Evolutionary conservation across 2,329 filamentous ascomycete genomes (phyloP), one percentile per base, ranked within the genome.

Genomic region (Cercospora berteroae): DNA sequence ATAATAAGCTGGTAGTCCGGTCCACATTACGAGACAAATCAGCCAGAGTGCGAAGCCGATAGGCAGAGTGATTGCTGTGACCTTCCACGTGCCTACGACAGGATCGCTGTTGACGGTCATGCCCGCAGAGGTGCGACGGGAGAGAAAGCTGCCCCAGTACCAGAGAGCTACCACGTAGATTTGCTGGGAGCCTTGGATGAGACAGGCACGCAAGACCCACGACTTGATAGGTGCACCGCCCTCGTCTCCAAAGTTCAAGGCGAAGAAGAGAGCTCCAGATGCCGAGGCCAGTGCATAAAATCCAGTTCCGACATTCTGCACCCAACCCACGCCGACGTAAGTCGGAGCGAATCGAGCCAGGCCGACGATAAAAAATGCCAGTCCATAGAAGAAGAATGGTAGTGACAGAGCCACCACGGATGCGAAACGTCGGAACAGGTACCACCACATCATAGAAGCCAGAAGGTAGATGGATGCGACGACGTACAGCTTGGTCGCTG

Each of bases 181-280:
- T 74, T 90, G 88, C 71, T 89, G 88, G 6, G 86, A 86, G 50
- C 88, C 88, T 75, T 89, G 87, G 62, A 90, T 87, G 16, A 87
- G 74, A 72, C 87, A 87, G 7, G 88, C 88, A 67, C 88, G 84
- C 77, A 86, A 87, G 13, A 87, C 86, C 87, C 87, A 89, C 23
- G 84, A 81, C 73, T 85, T 86, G 48, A 88, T 84, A 4, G 86
- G 85, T 3, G 84, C 83, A 59, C 87, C 87, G 39, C 74, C 74
- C 36, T 73, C 72, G 60, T 72, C 72, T 65, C 87, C 87, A 71
- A 74, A 90, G 75, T 90, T 90, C 39, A 89, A 81, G 1, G 88
- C 84, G 71, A 90, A 90, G 79, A 87, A 88, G 63, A 90, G 81
- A 0, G 85, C 86, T 5, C 88, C 88, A 59, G 84, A 86, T 12